Base-by-base conservation (phyloP, 176 grass and related monocot genomes). In the Phoenix roebelenii region DNA sequence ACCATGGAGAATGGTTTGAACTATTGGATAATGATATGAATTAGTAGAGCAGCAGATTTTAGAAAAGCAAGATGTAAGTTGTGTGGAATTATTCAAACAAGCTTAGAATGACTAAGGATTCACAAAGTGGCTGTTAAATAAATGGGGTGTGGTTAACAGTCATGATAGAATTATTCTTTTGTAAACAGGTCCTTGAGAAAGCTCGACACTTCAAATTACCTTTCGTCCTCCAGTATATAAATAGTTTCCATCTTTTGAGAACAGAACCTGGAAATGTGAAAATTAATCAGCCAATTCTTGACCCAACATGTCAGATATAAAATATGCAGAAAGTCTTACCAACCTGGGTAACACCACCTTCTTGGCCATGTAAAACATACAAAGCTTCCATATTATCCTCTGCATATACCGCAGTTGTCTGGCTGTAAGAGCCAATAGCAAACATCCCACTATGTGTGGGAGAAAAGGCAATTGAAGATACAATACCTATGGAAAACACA, bases 211-310 rank as follows among this genome's bases (percentile, higher is more conserved):
- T 24, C 3, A 73, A 29, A 53, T 51, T 77, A 97, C 92, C 92
- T 97, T 97, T 64, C 87, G 73, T 58, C 92, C 92, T 80, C 87
- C 92, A 57, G 87, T 91, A 70, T 91, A 97, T 50, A 97, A 55
- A 78, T 91, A 91, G 60, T 88, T 85, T 54, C 87, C 93, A 82
- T 97, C 87, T 85, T 97, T 91, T 0, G 84, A 91, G 65, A 97
- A 97, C n/a, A 88, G 73, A 17, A 91, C 84, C 90, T 95, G 83
- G 62, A 24, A 66, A 66, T 64, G 65, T 20, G 17, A 63, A 26
- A 63, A 4, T 63, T 54, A 50, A 80, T 77, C 25, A 58, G 57
- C 22, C 35, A 23, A 60, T 70, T 26, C 68, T 64, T 76, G 23
- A 5, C 22, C 61, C 16, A 39, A 24, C 23, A 66, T 53, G 73